Conservation (phyloP, 2,329 filamentous ascomycete genomes). For the Apiospora koreana region DNA sequence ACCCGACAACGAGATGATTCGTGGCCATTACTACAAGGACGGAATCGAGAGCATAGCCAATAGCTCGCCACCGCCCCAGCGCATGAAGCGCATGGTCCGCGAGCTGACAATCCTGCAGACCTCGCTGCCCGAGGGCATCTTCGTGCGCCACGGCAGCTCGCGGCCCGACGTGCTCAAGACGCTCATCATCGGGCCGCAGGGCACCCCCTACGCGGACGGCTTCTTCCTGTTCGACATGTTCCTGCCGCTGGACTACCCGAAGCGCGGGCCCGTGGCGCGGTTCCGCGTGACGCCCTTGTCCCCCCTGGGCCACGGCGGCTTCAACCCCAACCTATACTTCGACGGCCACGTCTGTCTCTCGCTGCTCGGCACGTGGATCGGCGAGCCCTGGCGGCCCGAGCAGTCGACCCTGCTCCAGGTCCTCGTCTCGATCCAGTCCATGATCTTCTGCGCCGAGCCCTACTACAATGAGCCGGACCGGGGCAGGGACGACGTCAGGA, state of each 20-base stretch:
- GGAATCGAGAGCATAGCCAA: no score
- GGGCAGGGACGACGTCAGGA: slow-evolving; percentile 16
- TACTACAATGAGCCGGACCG: slow-evolving; percentile 53
- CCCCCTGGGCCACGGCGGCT: slow-evolving; percentile 31
- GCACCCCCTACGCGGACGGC: slow-evolving; percentile 54
- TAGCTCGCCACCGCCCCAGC: slow-evolving; percentile 30
- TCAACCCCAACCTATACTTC: slow-evolving; percentile 55
- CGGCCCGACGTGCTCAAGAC: slow-evolving; percentile 52
- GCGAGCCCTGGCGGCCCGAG: slow-evolving; percentile 45
- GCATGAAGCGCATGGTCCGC: slow-evolving; percentile 48
- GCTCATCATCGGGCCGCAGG: slow-evolving; percentile 49
- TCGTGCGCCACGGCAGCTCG: slow-evolving; percentile 44
- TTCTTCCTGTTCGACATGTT: slow-evolving; percentile 57
- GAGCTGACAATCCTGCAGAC: slow-evolving; percentile 47
- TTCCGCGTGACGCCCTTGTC: slow-evolving; percentile 47
- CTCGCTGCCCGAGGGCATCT: slow-evolving; percentile 52
- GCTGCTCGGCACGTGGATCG: slow-evolving; percentile 50
- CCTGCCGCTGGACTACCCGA: slow-evolving; percentile 43
- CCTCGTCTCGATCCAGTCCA: slow-evolving; percentile 57
- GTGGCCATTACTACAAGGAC: not conserved
- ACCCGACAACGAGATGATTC: not conserved
- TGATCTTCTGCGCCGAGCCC: slow-evolving; percentile 57
- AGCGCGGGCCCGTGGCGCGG: slow-evolving; percentile 38
- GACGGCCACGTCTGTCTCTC: slow-evolving; percentile 53
- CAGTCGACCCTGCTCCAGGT: slow-evolving; percentile 53